Percentiles rank a stretch among this genome's conserved stretches.
Evolutionary conservation across 2,329 filamentous ascomycete genomes (phyloP).

Genomic region (Trichoderma oligosporum): DNA sequence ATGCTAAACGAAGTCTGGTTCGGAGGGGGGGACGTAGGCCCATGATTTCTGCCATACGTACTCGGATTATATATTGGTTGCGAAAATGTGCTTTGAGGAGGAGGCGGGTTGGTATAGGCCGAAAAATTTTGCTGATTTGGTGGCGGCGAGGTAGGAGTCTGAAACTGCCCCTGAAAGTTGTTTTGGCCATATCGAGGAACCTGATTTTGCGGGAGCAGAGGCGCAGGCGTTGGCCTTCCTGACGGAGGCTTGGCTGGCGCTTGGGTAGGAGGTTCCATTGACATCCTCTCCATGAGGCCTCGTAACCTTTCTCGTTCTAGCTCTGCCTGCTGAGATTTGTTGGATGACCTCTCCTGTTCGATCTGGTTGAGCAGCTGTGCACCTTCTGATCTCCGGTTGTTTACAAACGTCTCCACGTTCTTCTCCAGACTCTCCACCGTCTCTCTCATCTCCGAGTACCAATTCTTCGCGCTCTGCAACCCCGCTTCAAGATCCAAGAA

Average conservation of each 20-base stretch:
- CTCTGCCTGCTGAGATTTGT: constrained; percentile 61
- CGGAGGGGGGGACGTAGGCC: constrained; percentile 59
- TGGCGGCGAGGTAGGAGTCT: constrained; percentile 55
- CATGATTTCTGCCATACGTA: constrained; percentile 55
- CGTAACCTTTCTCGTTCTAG: constrained; percentile 82
- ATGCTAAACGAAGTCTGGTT: constrained; percentile 52
- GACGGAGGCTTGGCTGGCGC: constrained; percentile 18
- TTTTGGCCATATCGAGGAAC: constrained; percentile 50
- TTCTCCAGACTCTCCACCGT: constrained; percentile 88
- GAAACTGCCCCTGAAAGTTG: constrained; percentile 56
- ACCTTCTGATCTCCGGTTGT: constrained; percentile 87
- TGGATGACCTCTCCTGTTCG: constrained; percentile 69
- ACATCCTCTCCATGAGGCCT: constrained; percentile 92
- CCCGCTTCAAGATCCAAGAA: constrained; percentile 88
- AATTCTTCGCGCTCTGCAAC: constrained; percentile 80
- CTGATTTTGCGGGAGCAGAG: constrained; percentile 48
- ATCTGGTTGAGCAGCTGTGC: constrained; percentile 86
- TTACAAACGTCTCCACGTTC: constrained; percentile 96
- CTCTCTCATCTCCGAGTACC: constrained; percentile 94
- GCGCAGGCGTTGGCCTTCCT: constrained; percentile 36
- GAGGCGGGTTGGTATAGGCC: constrained; percentile 40
- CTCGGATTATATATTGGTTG: constrained; percentile 57
- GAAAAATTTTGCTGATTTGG: constrained; percentile 47
- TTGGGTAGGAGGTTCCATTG: constrained; percentile 61
- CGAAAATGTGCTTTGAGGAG: constrained; percentile 43